Evolutionary conservation across 495 filamentous ascomycete genomes (phyloP), one percentile per base, ranked within the genome.

Genomic region (Lasiosphaeris hirsuta): DNA sequence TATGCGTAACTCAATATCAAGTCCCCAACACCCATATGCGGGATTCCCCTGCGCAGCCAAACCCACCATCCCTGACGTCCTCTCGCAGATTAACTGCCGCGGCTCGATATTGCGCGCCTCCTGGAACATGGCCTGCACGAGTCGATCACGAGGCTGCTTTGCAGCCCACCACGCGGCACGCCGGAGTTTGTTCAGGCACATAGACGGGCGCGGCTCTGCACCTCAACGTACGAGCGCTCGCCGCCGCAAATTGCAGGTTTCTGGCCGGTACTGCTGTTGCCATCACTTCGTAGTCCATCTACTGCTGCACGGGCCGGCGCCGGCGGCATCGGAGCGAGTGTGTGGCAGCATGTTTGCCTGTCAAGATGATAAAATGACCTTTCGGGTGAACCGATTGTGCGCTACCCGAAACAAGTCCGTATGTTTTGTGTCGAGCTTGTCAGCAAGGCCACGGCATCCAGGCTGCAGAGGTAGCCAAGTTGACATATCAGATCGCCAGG

Each of bases 1-100:
- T 60, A 60, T 55, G 51, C n/a, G 18, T 35, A 35, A 39, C 17
- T 19, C 52, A 51, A 56, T 56, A 56, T 52, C 30, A 38, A 18
- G 39, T 1, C 18, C 34, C 53, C 51, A 48, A 23, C 51, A 51
- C 15, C 54, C 42, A 35, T 43, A 55, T 51, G 61, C 45, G 50
- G 49, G 54, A 56, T 40, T 48, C 49, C 58, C 54, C 46, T 61
- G 44, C 59, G 46, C 54, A 57, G 54, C 36, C 47, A 34, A 53
- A 56, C 15, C 37, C 37, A 37, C 14, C 40, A 11, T 53, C 35
- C 13, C 34, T 49, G 54, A 30, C 36, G 42, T 34, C 40, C 37
- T 36, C 40, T 14, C 18, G 10, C 59, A 64, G 18, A 67, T 64
- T 64, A 47, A 50, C 10, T 60, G 62, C 64, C 62, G 64, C 64